Evolutionary conservation across 2,329 filamentous ascomycete genomes (phyloP), one percentile per base, ranked within the genome.

Genomic region (Onygenales sp.): DNA sequence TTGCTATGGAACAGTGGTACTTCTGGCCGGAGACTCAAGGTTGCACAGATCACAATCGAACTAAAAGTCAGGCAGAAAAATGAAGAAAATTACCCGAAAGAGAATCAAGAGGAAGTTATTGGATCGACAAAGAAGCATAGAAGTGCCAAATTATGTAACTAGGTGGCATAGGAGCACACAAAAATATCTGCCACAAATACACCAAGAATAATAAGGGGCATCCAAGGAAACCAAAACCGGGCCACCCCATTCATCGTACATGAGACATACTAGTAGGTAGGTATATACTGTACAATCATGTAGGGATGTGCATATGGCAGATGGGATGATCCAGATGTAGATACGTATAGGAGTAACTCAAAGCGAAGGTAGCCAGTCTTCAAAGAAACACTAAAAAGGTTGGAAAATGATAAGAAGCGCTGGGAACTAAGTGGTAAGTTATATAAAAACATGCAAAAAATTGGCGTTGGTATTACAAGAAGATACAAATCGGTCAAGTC

Each of bases 401-500:
- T 14, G 8, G 14, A 21, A 39, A 50, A 42, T 27, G 11, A 39
- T 6, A 37, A 48, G 33, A 17, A 49, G n/a, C 10, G 14, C 17
- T 10, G 8, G 32, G 13, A 27, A 17, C 8, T 49, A 34, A 3
- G 33, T 14, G 32, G 2, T 1, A 36, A 36, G 45, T 33, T 27
- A 27, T 9, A 47, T 14, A 36, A 4, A 8, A 3, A 11, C 10
- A 14, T 21, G 36, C 11, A 31, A 13, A 9, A 49, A 34, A 32
- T 4, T 39, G 36, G 31, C 6, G 21, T 13, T n/a, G 48, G 37
- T 50, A 50, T 50, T 50, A 50, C 36, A 50, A 50, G 33, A 50
- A 34, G 2, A 2, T 50, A 42, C 48, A 42, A 5, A 8, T 9
- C 9, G 21, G 21, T n/a, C 13, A 39, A 39, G 37, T 10, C 14